Evolutionary conservation across 805 yeast genomes (phyloP), one percentile per base, ranked within the genome.

Genomic region (Pichia insulana): DNA sequence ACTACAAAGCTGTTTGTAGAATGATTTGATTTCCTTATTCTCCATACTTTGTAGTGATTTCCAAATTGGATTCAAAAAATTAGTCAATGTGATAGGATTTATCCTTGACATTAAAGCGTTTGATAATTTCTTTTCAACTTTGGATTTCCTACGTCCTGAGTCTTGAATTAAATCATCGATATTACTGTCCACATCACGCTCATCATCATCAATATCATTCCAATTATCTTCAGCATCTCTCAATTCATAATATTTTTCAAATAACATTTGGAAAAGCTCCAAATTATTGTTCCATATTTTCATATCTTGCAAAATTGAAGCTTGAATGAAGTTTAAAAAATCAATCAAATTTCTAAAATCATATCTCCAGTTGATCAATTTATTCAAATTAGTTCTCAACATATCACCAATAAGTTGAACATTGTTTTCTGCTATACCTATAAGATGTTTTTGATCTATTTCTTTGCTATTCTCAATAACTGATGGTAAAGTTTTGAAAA

Each of bases 311-410:
- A 53, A 32, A 34, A 58, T 53, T 22, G 48, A 53, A 2, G 53
- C 56, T 30, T 59, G 63, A 15, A 50, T 33, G 38, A 52, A 55
- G 31, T 52, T 56, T 13, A 61, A 44, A 22, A 61, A 50, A 45
- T 59, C 62, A 38, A 59, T 48, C 15, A 59, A 41, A 16, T 45
- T 52, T 31, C 52, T 51, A 44, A 57, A 50, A 34, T 57, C 48
- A 39, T 42, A 52, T 34, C 62, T 53, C 63, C 63, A 60, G 22
- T 57, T 47, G 20, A 58, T 55, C 25, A 60, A 46, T 38, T 50
- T 51, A 36, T 55, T 54, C 33, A 60, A 46, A 44, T 53, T 57
- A 13, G 42, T 37, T 13, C 61, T 43, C 15, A 54, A 37, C 37
- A 52, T 46, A 4, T 49, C 45, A 10, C 57, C 58, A 34, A 55